Base-by-base conservation (phyloP, 768 basidiomycete species). In the Termitomyces sp. region DNA sequence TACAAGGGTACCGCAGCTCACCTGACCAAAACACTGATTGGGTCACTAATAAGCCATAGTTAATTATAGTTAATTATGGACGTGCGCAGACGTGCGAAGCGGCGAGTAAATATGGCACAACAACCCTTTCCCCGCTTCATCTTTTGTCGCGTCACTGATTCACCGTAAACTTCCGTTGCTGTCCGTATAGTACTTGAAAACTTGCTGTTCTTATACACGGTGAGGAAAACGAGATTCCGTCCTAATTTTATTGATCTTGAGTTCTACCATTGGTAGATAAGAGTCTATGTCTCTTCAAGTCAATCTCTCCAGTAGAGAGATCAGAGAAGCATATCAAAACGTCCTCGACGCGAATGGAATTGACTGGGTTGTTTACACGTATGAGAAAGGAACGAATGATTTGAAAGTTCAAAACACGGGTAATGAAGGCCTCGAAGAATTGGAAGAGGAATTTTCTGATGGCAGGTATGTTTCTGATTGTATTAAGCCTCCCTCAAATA, bases 401-500 rank as follows among this genome's bases (percentile, higher is more conserved):
- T 78, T 96, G 54, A 93, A 91, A 64, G 87, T 95, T 3, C 93
- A 95, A 66, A 78, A 81, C 3, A 88, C 85, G 1, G 94, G 94
- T n/a, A 77, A 75, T 54, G 90, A 88, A n/a, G 92, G 93, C 1
- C 78, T 98, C 11, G 89, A 95, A 62, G 93, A 94, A 64, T 75
- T 98, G 2, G 84, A 91, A 66, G 95, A 98, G 64, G 94, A 96
- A 73, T 98, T 98, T 71, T 91, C 87, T 42, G 94, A 98, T 69
- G 95, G 94, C 57, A 79, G 89, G 92, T 91, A 59, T 44, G 85
- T 67, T 11, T 40, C 54, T 51, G 42, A 51, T 58, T 40, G 46
- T 52, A 43, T 31, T 26, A 11, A 30, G 12, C 6, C 26, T 44
- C 58, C 59, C 51, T 30, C 21, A 55, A 58, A 63, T 7, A 38